Evolutionary conservation across 1,139 yeast genomes (phyloP), one percentile per base, ranked within the genome.

Genomic region (Pichia sp.): DNA sequence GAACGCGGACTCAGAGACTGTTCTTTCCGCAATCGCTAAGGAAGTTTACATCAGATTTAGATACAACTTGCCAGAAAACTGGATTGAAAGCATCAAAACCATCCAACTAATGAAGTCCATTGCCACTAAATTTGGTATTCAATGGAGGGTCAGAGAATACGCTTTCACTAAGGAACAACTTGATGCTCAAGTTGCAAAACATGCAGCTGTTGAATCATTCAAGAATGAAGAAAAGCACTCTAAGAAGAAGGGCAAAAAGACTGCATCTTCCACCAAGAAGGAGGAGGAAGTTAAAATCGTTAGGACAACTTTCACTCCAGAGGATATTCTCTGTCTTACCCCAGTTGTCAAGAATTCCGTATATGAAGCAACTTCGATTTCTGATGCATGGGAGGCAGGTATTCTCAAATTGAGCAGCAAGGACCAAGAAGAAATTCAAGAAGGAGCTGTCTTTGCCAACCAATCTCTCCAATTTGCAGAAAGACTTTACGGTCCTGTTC

Each of bases 401-500:
- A 68, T 76, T 45, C 53, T 63, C n/a, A 69, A 69, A 38, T 55
- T 78, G n/a, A 26, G 35, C 3, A 28, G 38, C 15, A 22, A 30
- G 10, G 49, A 51, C 9, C 50, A 55, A 14, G 54, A 64, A 21
- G 65, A 69, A 40, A 66, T 56, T 38, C 69, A 68, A 22, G 64
- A 70, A 28, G 83, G 80, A 10, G 54, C 76, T 34, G 63, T 70
- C 16, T 67, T 85, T 36, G 64, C 87, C 48, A 63, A 69, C 26
- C 96, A 88, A 57, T 69, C 93, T 30, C 63, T 85, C 33, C 64
- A 80, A 5, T 69, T 86, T 39, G 76, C 77, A 48, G 95, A 88
- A 56, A 95, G 87, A 55, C 76, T 85, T 22, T 84, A 84, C 51
- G 96, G 97, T 17, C 60, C 71, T 29, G 71, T 91, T 23, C 94